A percentile compares a stretch with the other conserved stretches of the same genome.
Evolutionary conservation across 1,139 yeast species (phyloP).

Genomic region (Spathaspora sp.): DNA sequence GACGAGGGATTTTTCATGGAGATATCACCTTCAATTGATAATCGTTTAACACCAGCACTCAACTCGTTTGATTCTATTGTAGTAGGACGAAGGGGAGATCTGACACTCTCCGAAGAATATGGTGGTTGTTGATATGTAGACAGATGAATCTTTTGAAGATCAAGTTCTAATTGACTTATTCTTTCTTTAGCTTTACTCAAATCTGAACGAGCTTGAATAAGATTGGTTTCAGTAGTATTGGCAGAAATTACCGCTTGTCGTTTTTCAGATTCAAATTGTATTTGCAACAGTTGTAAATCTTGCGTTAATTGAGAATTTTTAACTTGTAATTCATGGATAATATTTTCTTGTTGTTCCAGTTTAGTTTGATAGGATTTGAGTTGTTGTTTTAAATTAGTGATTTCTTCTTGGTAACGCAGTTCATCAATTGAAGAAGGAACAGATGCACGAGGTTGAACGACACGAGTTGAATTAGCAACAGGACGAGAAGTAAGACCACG

Average conservation of each 20-base stretch:
- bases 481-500: constrained; percentile 39
- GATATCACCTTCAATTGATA: constrained; percentile 40
- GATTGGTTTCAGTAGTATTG: constrained; percentile 13
- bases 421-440: constrained; percentile 12
- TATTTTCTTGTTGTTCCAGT: constrained; percentile 8
- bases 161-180: constrained; percentile 17
- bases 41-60: constrained; percentile 44
- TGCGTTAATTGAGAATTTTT: constrained; percentile 9
- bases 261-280: constrained; percentile 10
- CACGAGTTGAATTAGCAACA: neutral
- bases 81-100: constrained; percentile 5
- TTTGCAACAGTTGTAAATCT: constrained; percentile 10
- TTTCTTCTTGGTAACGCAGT: constrained; percentile 45
- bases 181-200: constrained; percentile 13
- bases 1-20: neutral
- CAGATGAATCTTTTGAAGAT: constrained; percentile 11
- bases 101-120: constrained; percentile 5
- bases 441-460: constrained; percentile 9
- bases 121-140: constrained; percentile 6
- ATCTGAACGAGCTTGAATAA: constrained; percentile 12
- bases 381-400: constrained; percentile 42
- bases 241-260: constrained; percentile 10
- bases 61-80: constrained; percentile 30
- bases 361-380: constrained; percentile 16
- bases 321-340: constrained; percentile 7